Evolutionary conservation across 2,329 filamentous ascomycete species (phyloP).

Genomic region (Epichloe aotearoae): DNA sequence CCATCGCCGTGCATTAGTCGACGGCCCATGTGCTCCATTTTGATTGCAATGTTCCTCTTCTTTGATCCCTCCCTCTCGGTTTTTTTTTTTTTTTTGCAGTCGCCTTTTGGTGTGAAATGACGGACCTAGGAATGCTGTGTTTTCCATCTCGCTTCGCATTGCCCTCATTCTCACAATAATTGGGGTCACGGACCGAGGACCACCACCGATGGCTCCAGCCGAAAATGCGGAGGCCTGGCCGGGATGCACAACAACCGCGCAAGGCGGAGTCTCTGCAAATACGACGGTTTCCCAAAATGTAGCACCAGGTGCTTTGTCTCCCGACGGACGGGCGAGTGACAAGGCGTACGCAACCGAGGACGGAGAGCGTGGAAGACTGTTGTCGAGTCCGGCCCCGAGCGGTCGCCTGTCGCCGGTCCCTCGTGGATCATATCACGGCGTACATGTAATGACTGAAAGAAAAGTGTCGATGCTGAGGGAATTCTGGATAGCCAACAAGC

Average conservation of each 20-base stretch:
- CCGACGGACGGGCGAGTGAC: background rate
- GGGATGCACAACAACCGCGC: background rate
- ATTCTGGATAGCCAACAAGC: constrained; percentile 55
- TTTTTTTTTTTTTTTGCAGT: background rate
- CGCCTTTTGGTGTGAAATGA: background rate
- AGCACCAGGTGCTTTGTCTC: background rate
- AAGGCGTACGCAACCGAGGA: constrained; percentile 1
- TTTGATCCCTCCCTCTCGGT: background rate
- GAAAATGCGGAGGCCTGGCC: background rate
- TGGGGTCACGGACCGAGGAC: background rate
- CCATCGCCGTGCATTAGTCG: background rate
- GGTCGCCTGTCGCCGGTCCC: constrained; percentile 9
- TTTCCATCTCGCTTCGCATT: background rate
- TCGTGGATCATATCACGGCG: background rate
- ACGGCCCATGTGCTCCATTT: background rate
- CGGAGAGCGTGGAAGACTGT: constrained; percentile 5
- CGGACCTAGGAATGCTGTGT: background rate
- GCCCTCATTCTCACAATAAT: background rate
- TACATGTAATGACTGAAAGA: background rate
- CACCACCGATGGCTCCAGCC: background rate
- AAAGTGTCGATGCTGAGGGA: constrained; percentile 11
- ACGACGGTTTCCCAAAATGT: background rate
- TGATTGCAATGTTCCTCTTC: no score
- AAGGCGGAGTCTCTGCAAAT: background rate
- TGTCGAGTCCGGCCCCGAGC: constrained; percentile 12